A percentile compares a stretch with the other conserved stretches of the same genome.
phyloP scores from a whole-genome alignment of 768 basidiomycete genomes.

The Guyanaporus albipodus region DNA sequence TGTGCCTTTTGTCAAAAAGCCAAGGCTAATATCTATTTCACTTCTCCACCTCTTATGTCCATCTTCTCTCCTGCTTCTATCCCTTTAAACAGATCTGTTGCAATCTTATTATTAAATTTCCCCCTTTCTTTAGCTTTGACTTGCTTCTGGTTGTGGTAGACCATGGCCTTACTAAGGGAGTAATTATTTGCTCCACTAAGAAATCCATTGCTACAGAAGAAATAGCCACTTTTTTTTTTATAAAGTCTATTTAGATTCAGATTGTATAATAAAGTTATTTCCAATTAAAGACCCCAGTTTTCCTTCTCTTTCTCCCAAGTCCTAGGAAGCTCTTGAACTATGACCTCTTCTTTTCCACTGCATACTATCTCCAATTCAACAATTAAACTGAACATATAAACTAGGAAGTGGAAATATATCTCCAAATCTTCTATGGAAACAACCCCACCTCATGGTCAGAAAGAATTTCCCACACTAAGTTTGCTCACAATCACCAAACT shows the following conservation, averaged over 20 bases:
- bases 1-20: neutral
- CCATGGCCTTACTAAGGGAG: neutral
- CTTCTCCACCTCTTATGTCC: too few species aligned
- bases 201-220: too few species aligned
- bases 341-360: neutral
- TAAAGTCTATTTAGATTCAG: neutral
- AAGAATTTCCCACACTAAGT: neutral
- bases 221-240: too few species aligned
- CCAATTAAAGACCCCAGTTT: neutral
- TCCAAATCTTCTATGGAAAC: neutral
- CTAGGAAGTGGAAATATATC: neutral
- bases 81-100: neutral
- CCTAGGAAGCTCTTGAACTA: neutral
- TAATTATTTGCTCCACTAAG: neutral
- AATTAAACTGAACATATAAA: neutral
- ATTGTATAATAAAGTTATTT: neutral
- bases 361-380: neutral
- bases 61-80: neutral
- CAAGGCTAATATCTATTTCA: neutral
- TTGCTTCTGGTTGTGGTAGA: too few species aligned
- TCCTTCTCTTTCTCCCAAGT: neutral
- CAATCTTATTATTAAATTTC: neutral
- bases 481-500: neutral
- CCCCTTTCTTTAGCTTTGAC: neutral
- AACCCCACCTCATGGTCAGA: neutral